Conservation (phyloP, 2,329 filamentous ascomycete species). For the Monilinia laxa region DNA sequence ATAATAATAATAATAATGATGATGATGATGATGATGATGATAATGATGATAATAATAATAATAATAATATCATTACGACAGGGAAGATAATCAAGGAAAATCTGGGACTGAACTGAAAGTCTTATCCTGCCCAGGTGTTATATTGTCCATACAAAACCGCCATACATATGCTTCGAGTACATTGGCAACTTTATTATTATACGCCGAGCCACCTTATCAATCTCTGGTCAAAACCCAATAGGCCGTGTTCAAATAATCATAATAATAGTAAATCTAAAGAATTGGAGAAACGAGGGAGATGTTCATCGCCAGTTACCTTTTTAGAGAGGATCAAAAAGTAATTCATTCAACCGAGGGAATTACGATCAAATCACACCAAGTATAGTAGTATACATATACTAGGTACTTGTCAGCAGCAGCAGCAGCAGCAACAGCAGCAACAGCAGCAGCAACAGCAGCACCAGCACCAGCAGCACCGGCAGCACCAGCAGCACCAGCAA, state of each 20-base stretch:
- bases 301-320: conserved; percentile 7
- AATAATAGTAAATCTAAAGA: not conserved
- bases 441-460: too few species aligned
- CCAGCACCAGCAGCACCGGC: too few species aligned
- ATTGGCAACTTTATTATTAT: not conserved
- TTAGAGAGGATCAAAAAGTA: conserved; percentile 2
- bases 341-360: not conserved
- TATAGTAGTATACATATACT: too few species aligned
- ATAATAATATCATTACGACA: not conserved
- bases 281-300: not conserved
- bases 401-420: too few species aligned
- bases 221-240: not conserved
- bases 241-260: not conserved
- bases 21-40: too few species aligned
- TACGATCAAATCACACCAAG: not conserved
- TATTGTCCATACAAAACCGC: too few species aligned
- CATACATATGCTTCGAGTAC: not conserved
- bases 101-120: not conserved
- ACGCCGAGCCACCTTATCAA: conserved; percentile 2
- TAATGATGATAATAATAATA: too few species aligned
- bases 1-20: too few species aligned
- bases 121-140: too few species aligned
- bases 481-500: too few species aligned
- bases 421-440: too few species aligned
- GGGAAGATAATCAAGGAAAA: conserved; percentile 3